Evolutionary conservation across 2,329 filamentous ascomycete species (phyloP), one percentile per base, ranked within the genome.

Genomic region (Domatiomyces catenatus): DNA sequence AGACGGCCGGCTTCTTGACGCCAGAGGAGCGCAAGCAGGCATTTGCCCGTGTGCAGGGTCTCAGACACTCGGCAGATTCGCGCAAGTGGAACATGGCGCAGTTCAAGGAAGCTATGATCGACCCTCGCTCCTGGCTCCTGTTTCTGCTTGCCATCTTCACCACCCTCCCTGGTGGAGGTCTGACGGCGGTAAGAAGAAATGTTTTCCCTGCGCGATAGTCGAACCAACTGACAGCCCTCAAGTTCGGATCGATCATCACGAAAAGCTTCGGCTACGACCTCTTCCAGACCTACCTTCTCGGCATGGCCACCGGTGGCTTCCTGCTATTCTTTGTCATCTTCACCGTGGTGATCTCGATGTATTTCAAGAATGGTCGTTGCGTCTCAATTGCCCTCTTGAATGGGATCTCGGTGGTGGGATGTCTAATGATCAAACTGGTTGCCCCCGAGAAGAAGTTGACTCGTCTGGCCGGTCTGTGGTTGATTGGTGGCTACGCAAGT

Each of bases 401-500:
- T 32, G 42, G 52, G 5, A 48, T 59, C n/a, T 24, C 22, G 3
- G 3, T 24, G 22, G 22, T 24, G 22, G 22, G 22, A 24, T 24
- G 22, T 24, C 50, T 60, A 7, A 60, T 59, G 58, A 52, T 60
- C 42, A 58, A 60, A 19, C 53, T 59, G 8, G 45, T 59, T 8
- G 51, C 54, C 2, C 22, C 49, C 8, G 19, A 46, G 8, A 39
- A 55, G 15, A 58, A 55, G 28, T 15, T 58, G 2, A 43, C 53
- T 17, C 56, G 58, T 4, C 54, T 60, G 2, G 56, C 55, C 5
- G 59, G 59, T 5, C 53, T 56, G 20, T 60, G 57, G 55, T 52
- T 61, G 1, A 52, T 58, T 55, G 69, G 73, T 17, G 60, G 69
- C 53, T 76, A 76, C 55, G 75, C 75, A 57, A 75, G 74, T 0